These are phyloP conservation scores for Digitaria exilis DNA, from an alignment of 202 grass and related monocot genomes.

Conservation along the genomic window DNA sequence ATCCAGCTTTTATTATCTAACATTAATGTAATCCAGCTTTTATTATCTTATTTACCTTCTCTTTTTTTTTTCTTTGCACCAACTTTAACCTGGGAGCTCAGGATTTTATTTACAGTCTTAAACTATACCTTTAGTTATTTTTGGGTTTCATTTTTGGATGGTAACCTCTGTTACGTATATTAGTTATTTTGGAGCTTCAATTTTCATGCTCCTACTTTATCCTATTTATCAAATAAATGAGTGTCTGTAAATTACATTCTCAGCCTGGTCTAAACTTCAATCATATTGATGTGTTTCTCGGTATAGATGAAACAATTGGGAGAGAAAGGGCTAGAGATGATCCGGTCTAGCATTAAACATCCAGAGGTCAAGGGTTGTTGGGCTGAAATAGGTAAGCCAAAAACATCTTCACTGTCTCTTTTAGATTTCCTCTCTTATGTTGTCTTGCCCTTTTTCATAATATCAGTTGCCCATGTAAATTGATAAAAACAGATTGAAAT, in stretches of 20 bases:
- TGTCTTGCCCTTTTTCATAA: neutral
- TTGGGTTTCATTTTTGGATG: neutral
- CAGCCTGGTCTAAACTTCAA: conserved; percentile 15
- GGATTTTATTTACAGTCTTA: neutral
- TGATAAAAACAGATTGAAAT: neutral
- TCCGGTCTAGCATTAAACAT: conserved; percentile 35
- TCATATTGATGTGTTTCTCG: conserved; percentile 8
- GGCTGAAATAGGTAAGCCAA: conserved; percentile 64
- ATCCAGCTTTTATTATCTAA: neutral
- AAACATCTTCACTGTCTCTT: conserved; percentile 35
- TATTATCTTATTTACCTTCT: neutral
- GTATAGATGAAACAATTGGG: conserved; percentile 78
- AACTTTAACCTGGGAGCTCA: conserved; percentile 6
- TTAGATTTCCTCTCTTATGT: conserved; percentile 19
- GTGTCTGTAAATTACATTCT: conserved; percentile 12
- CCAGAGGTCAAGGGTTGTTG: conserved; percentile 57
- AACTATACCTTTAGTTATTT: neutral
- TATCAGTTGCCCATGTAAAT: conserved; percentile 30
- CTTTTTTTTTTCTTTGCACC: neutral
- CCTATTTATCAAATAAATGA: neutral
- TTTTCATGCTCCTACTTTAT: conserved; percentile 8
- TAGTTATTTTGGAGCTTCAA: neutral
- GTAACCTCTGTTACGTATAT: neutral
- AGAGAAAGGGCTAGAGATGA: conserved; percentile 68
- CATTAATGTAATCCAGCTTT: neutral